A percentile compares a stretch with the other conserved stretches of the same genome.
Evolutionary conservation across 345 rosid genomes (phyloP).

Genomic region (Boechera retrofracta): DNA sequence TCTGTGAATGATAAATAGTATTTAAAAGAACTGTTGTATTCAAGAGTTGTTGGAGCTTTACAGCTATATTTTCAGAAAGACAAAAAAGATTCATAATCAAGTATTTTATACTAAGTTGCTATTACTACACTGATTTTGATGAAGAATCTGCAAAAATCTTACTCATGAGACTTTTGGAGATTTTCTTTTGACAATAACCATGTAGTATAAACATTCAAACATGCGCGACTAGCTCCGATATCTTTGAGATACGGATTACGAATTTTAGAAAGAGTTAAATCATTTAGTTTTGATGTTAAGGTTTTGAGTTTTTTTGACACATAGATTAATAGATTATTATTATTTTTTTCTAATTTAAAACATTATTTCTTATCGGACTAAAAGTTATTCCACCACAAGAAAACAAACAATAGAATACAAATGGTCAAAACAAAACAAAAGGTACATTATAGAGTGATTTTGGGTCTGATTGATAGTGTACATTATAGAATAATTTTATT

Average conservation of each 20-base stretch:
- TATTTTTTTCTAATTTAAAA: too few species aligned
- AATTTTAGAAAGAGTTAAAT: not conserved
- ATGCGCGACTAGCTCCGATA: constrained; percentile 22
- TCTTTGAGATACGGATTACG: not conserved
- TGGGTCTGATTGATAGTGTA: too few species aligned
- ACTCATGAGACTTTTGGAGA: not conserved
- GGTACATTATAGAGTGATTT: too few species aligned
- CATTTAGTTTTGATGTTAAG: not conserved
- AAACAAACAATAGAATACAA: too few species aligned
- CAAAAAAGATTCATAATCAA: not conserved
- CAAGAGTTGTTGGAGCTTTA: constrained; percentile 27
- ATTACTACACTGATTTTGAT: constrained; percentile 39
- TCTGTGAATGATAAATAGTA: not conserved
- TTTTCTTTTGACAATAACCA: constrained; percentile 28
- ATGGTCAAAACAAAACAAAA: too few species aligned
- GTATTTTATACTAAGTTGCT: constrained; percentile 26
- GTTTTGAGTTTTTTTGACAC: too few species aligned
- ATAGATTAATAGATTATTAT: too few species aligned
- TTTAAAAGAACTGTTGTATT: constrained; percentile 14
- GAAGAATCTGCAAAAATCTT: constrained; percentile 23
- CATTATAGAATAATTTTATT: too few species aligned
- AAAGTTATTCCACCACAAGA: too few species aligned
- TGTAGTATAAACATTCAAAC: constrained; percentile 9
- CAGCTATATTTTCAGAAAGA: constrained; percentile 21
- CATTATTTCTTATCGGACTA: too few species aligned